phyloP scores from a whole-genome alignment of 2,329 filamentous ascomycete species.

The Trichoderma brevicompactum region DNA sequence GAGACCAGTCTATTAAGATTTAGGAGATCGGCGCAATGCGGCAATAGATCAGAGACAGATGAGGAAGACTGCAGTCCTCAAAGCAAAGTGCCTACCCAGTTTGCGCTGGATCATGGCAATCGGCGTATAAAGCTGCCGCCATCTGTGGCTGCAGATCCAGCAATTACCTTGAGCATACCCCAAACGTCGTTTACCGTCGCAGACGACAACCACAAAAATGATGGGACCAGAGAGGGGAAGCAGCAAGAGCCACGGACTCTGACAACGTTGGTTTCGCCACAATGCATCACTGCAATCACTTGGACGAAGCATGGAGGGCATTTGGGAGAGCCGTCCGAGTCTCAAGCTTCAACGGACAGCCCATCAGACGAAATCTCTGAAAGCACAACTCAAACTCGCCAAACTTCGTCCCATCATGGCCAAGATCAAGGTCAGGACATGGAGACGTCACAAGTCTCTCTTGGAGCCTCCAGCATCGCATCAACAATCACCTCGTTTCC shows the following conservation, averaged over 20 bases:
- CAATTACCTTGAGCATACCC: constrained; percentile 43
- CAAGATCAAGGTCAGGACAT: not conserved
- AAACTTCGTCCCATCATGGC: not conserved
- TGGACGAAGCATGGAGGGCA: constrained; percentile 34
- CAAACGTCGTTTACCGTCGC: constrained; percentile 39
- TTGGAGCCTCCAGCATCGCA: constrained; percentile 31
- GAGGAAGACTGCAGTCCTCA: not conserved
- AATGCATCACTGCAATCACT: constrained; percentile 40
- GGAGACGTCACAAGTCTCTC: not conserved
- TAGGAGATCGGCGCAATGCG: not conserved
- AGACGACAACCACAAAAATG: constrained; percentile 33
- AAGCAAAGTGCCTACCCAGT: constrained; percentile 28
- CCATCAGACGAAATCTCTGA: constrained; percentile 10
- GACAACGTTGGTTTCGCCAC: constrained; percentile 39
- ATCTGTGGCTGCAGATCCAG: constrained; percentile 38
- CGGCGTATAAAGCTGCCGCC: constrained; percentile 37
- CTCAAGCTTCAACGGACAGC: not conserved
- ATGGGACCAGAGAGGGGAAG: constrained; percentile 33
- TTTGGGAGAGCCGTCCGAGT: not conserved
- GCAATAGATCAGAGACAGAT: not conserved
- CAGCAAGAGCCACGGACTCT: constrained; percentile 31
- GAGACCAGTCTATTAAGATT: constrained; percentile 7
- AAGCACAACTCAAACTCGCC: constrained; percentile 6
- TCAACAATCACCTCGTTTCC: constrained; percentile 45
- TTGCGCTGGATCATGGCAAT: constrained; percentile 32